phyloP scores from a whole-genome alignment of 2,329 filamentous ascomycete genomes.

The Aspergillus vadensis region DNA sequence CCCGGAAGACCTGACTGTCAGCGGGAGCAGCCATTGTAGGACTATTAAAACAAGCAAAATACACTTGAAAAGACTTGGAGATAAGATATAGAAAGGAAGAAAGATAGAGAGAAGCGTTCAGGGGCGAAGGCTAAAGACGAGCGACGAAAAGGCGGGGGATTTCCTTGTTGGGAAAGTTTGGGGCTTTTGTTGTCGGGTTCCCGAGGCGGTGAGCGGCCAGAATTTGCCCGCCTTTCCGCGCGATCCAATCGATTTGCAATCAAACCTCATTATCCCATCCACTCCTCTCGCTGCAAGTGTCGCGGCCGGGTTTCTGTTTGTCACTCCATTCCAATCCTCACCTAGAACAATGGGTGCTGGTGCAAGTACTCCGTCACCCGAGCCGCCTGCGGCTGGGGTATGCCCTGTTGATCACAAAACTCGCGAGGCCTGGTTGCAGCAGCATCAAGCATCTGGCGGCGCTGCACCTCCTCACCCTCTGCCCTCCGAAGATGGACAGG shows the following conservation, averaged over 20 bases:
- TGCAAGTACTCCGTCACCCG: slow-evolving; percentile 37
- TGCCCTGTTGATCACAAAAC: slow-evolving; percentile 93
- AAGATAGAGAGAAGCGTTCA: neutral
- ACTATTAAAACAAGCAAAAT: slow-evolving; percentile 1
- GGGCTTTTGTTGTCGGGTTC: neutral
- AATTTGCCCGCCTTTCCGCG: slow-evolving; percentile 2
- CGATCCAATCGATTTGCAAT: slow-evolving; percentile 5
- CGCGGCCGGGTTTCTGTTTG: neutral
- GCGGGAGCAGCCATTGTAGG: slow-evolving; percentile 37
- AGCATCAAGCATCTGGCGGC: slow-evolving; percentile 39
- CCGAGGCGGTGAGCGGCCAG: slow-evolving; percentile 22
- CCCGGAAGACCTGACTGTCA: slow-evolving; percentile 69
- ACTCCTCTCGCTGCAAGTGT: slow-evolving; percentile 16
- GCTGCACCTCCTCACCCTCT: slow-evolving; percentile 36
- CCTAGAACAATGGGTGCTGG: slow-evolving; percentile 37
- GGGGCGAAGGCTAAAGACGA: neutral
- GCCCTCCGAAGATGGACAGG: slow-evolving; percentile 27
- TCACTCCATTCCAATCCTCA: neutral
- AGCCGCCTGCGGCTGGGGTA: slow-evolving; percentile 40
- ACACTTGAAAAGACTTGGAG: neutral
- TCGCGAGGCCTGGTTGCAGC: slow-evolving; percentile 80
- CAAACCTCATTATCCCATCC: slow-evolving; percentile 19
- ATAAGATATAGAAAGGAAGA: neutral
- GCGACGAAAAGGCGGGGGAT: slow-evolving; percentile 11
- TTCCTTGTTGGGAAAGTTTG: slow-evolving; percentile 22